A percentile compares a stretch with the other conserved stretches of the same genome.
phyloP scores from a whole-genome alignment of 305 asterid species.

The Stenogyne calaminthoides region DNA sequence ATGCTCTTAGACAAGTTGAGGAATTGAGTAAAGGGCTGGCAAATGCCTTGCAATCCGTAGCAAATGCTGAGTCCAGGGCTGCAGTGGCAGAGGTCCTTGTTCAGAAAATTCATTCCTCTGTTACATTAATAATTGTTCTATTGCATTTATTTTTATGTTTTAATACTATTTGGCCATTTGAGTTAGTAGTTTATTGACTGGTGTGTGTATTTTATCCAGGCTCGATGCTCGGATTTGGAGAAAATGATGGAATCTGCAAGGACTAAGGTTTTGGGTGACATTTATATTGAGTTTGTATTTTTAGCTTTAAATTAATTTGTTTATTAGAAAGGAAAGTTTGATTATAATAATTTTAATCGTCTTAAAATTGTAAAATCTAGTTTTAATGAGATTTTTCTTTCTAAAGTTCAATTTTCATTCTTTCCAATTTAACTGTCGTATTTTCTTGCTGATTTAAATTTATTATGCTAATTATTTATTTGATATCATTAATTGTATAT shows the following conservation, averaged over 20 bases:
- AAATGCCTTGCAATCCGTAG: conserved; percentile 60
- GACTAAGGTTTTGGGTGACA: conserved; percentile 40
- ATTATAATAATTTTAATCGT: too few species aligned
- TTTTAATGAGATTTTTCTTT: too few species aligned
- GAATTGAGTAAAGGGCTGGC: conserved; percentile 66
- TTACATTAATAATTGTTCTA: not conserved
- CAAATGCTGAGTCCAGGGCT: conserved; percentile 88
- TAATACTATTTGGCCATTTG: not conserved
- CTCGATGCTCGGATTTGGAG: conserved; percentile 69
- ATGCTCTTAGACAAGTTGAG: conserved; percentile 68
- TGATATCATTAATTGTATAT: too few species aligned
- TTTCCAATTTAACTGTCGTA: too few species aligned
- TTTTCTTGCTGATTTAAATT: too few species aligned
- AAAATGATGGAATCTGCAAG: conserved; percentile 59
- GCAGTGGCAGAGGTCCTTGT: conserved; percentile 74
- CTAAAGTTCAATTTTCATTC: too few species aligned
- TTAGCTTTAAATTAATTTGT: too few species aligned
- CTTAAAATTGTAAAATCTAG: too few species aligned
- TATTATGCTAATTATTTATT: too few species aligned
- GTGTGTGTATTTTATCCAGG: conserved; percentile 46
- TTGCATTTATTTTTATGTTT: conserved; percentile 6
- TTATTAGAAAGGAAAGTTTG: too few species aligned
- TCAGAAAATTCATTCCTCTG: not conserved
- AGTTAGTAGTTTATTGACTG: conserved; percentile 25
- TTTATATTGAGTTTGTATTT: too few species aligned